phyloP scores from a whole-genome alignment of 495 filamentous ascomycete genomes.

The Xanthoparmelia taractica region DNA sequence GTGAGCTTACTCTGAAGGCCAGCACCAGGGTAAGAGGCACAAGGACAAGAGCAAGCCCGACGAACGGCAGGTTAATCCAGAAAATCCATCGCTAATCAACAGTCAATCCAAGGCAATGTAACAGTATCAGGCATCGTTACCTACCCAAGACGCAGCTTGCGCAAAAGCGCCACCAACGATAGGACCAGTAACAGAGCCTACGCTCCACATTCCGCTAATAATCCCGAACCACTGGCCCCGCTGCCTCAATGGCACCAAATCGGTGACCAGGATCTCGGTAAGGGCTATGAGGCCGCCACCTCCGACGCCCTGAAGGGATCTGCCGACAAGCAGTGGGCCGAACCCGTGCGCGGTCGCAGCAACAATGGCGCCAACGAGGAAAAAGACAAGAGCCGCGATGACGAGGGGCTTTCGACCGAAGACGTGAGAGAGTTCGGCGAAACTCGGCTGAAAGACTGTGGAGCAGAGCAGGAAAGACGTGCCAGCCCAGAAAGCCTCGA shows the following conservation, averaged over 20 bases:
- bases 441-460: conserved; percentile 45
- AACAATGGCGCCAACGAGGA: conserved; percentile 28
- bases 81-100: conserved; percentile 42
- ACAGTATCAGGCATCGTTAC: conserved; percentile 5
- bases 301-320: conserved; percentile 63
- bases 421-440: conserved; percentile 34
- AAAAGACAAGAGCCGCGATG: conserved; percentile 30
- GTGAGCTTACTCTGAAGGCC: conserved; percentile 33
- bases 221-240: conserved; percentile 46
- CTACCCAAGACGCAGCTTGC: conserved; percentile 54
- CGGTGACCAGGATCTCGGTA: conserved; percentile 58
- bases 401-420: conserved; percentile 35
- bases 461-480: conserved; percentile 48
- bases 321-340: conserved; percentile 52
- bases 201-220: conserved; percentile 50
- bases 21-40: conserved; percentile 45
- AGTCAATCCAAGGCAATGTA: not conserved
- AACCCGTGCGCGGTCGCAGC: conserved; percentile 46
- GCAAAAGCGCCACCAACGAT: conserved; percentile 62
- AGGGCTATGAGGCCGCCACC: conserved; percentile 60
- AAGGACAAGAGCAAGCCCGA: conserved; percentile 39
- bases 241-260: conserved; percentile 44
- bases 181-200: conserved; percentile 61
- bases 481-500: conserved; percentile 54
- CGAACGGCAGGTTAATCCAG: conserved; percentile 51